phyloP scores from a whole-genome alignment of 1,139 yeast genomes.

The Komagataea norvegica region DNA sequence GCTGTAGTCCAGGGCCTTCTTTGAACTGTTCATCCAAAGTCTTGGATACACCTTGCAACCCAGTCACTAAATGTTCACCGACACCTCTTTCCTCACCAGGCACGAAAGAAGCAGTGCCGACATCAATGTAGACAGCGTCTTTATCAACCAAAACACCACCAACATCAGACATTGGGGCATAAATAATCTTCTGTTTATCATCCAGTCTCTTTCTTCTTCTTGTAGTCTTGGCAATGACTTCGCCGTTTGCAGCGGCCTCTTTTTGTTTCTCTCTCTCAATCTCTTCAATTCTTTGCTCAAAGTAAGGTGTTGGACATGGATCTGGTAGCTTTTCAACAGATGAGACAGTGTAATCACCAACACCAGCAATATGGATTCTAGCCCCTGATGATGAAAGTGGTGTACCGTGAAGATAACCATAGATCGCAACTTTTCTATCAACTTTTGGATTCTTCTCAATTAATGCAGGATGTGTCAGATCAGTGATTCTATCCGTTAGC shows the following conservation, averaged over 20 bases:
- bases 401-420: conserved; percentile 94
- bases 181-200: conserved; percentile 88
- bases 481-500: conserved; percentile 89
- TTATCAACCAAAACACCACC: conserved; percentile 96
- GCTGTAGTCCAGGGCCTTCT: conserved; percentile 67
- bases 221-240: conserved; percentile 45
- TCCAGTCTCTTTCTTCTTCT: conserved; percentile 87
- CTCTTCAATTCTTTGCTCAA: conserved; percentile 80
- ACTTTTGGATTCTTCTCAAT: conserved; percentile 75
- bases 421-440: conserved; percentile 85
- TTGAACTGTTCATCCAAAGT: conserved; percentile 58
- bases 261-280: conserved; percentile 65
- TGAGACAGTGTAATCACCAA: conserved; percentile 79
- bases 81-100: conserved; percentile 68
- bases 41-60: conserved; percentile 64
- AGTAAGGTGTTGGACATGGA: conserved; percentile 97
- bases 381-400: conserved; percentile 71
- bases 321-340: conserved; percentile 88
- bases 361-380: conserved; percentile 90
- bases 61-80: conserved; percentile 81
- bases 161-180: conserved; percentile 99
- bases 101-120: conserved; percentile 59
- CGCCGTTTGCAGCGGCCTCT: conserved; percentile 55
- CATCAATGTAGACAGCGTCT: conserved; percentile 95
- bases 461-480: conserved; percentile 85